Percentiles rank a stretch among this genome's conserved stretches.
Evolutionary conservation across 257 asterid genomes (phyloP).

Genomic region (Solanum etuberosum): DNA sequence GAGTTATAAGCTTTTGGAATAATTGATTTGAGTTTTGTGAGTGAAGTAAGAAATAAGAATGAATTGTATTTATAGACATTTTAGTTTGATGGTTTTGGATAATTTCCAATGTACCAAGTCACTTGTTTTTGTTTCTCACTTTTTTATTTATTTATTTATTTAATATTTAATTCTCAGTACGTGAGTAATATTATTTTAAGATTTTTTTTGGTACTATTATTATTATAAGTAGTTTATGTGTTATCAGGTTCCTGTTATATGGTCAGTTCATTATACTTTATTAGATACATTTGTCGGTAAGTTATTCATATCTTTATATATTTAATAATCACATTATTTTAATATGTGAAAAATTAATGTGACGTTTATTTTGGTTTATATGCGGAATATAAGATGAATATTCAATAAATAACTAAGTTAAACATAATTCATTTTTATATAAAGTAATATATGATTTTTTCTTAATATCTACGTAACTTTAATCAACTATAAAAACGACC

Average conservation of each 20-base stretch:
- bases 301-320: too few relatives aligned
- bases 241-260: background rate
- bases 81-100: slow-evolving; percentile 26
- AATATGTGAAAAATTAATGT: background rate
- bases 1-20: background rate
- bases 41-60: background rate
- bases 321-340: too few relatives aligned
- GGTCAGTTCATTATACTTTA: background rate
- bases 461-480: too few relatives aligned
- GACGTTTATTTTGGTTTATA: background rate
- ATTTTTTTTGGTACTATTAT: background rate
- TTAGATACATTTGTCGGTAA: background rate
- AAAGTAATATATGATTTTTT: too few relatives aligned
- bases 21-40: background rate
- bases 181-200: background rate
- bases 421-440: too few relatives aligned
- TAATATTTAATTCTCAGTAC: background rate
- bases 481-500: too few relatives aligned
- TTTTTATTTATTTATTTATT: background rate
- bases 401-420: too few relatives aligned
- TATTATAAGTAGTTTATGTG: background rate
- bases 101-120: slow-evolving; percentile 11
- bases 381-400: background rate
- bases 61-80: slow-evolving; percentile 2
- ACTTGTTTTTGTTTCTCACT: background rate